Evolutionary conservation across 495 filamentous ascomycete species (phyloP), one percentile per base, ranked within the genome.

Genomic region (Mytilinidion resinicola): DNA sequence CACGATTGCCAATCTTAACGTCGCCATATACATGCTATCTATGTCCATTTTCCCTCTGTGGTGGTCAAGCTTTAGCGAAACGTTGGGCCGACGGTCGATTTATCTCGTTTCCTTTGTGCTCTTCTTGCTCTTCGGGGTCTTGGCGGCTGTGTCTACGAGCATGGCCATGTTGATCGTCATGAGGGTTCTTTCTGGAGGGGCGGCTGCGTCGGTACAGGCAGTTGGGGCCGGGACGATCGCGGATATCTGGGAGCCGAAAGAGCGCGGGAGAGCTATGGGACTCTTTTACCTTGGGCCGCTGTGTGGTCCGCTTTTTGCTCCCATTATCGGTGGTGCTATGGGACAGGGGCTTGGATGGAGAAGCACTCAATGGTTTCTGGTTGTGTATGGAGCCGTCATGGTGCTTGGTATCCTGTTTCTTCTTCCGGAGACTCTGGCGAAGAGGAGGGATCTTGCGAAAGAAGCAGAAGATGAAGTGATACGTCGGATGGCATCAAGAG

Each of bases 41-140:
- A 93, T 96, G 90, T 82, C 85, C 15, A 89, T 96, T 25, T 96
- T 91, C 60, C 91, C 91, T 1, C 79, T 96, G 5, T 96, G 90
- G 90, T 96, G 91, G 91, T 93, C 88, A 2, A 86, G 84, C 3
- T 95, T 96, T 68, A 91, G 88, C 10, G 92, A 96, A 70, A 80
- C 82, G 4, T 71, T 89, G 3, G 92, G 92, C 19, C 82, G 92
- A 39, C 80, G 92, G 25, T 89, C 85, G 8, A 90, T 97, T 53
- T 96, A 96, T 70, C 66, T 97, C 15, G 73, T 80, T 41, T 95
- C 89, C 0, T 96, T 97, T 68, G 66, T 76, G 21, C 77, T 96
- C 6, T 95, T 91, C 67, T 71, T 86, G n/a, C 50, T 96, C 17
- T 96, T 87, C 73, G 88, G 84, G 43, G 72, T 87, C 15, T 74